Base-by-base conservation (phyloP, 306 rosid genomes). In the Acacia melanoxylon region DNA sequence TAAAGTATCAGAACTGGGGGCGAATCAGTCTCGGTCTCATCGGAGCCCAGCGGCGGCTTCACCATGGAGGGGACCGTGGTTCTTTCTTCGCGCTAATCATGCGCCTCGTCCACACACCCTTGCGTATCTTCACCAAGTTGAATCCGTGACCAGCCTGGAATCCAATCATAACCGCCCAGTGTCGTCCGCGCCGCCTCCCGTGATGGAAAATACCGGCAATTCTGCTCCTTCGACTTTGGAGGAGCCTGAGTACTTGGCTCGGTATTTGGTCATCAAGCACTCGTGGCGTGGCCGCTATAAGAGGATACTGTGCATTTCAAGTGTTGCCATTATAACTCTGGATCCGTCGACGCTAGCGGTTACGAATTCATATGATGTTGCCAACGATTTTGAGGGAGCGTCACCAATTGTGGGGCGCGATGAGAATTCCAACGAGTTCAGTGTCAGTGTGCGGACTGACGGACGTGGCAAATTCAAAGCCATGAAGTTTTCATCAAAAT, bases 221-320 rank as follows among this genome's bases (percentile, higher is more conserved):
- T 71, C 82, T 46, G 81, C 83, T 33, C 89, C 90, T 37, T 74
- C 85, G 4, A 81, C 92, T 8, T 67, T 83, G 37, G 99, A 96
- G 75, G 99, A 96, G 87, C 92, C 89, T 0, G 99, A 96, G 91
- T 96, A 96, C 87, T 74, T 96, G 82, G 98, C 97, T 4, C 91
- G 99, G 12, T 93, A 96, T 81, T 14, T 90, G 76, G 97, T 92
- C 33, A 75, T 93, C 54, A 96, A 96, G 83, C 99, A 96, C 94
- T 96, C 99, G 0, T 96, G 99, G 99, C 97, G 98, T 4, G 99
- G 99, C 62, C 98, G 99, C 24, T 96, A 96, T 89, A 96, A 93
- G 89, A 89, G 99, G 74, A 91, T 93, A 71, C 87, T 96, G 8
- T 96, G 99, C 82, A 82, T 96, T 6, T 96, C 98, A 10, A 85